Evolutionary conservation across 1,139 yeast genomes (phyloP).

Genomic region (Spathaspora sp.): DNA sequence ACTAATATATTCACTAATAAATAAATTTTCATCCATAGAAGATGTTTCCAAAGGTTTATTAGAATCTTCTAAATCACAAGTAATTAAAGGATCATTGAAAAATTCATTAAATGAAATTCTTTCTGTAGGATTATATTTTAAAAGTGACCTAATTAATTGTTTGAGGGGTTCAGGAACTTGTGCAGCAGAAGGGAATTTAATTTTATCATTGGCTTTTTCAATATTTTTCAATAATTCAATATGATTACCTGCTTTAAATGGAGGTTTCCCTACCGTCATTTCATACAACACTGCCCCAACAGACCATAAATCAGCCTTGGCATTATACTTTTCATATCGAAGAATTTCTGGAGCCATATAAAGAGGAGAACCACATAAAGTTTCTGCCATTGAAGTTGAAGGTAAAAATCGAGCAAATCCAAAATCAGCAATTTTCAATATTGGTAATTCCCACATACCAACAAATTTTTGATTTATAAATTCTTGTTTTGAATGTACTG

Average conservation of each 20-base stretch:
- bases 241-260: conserved; percentile 90
- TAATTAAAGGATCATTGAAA: conserved; percentile 62
- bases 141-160: conserved; percentile 66
- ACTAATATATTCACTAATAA: conserved; percentile 75
- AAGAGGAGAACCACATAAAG: conserved; percentile 93
- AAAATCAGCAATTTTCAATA: conserved; percentile 91
- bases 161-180: conserved; percentile 64
- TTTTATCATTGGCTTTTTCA: conserved; percentile 75
- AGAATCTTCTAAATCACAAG: conserved; percentile 44
- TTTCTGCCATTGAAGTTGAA: conserved; percentile 90
- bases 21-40: conserved; percentile 71
- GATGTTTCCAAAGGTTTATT: conserved; percentile 66
- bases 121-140: conserved; percentile 83
- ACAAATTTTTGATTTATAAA: conserved; percentile 60
- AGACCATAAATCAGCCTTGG: conserved; percentile 97
- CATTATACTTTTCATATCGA: conserved; percentile 91
- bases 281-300: conserved; percentile 95
- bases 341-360: conserved; percentile 99
- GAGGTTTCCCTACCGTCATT: conserved; percentile 94
- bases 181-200: conserved; percentile 68
- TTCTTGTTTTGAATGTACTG: conserved; percentile 57
- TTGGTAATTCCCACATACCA: conserved; percentile 87
- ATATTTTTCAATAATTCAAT: conserved; percentile 84
- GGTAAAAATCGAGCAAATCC: conserved; percentile 96
- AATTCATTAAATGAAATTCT: conserved; percentile 87